phyloP scores from a whole-genome alignment of 495 filamentous ascomycete genomes.

The Immersiella caudata region DNA sequence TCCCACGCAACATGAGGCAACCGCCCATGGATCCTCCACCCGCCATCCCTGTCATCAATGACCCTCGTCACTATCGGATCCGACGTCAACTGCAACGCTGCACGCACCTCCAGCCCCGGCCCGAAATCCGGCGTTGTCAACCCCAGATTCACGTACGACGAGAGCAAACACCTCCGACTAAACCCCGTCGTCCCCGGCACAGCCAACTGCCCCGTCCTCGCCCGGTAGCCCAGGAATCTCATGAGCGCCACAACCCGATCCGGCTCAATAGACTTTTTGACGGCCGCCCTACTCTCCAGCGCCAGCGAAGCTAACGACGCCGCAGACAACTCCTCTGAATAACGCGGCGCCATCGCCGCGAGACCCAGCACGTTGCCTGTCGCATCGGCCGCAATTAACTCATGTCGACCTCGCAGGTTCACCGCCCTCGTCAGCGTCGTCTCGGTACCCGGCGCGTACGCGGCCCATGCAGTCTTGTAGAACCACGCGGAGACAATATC shows the following conservation, averaged over 20 bases:
- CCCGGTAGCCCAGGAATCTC: neutral
- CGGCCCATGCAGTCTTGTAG: slow-evolving; percentile 6
- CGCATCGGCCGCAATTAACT: neutral
- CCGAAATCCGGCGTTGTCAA: slow-evolving; percentile 3
- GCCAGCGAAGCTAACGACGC: neutral
- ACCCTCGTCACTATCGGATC: slow-evolving; percentile 8
- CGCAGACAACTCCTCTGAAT: neutral
- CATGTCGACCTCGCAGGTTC: neutral
- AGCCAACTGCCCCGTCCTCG: slow-evolving; percentile 5
- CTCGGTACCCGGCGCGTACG: neutral
- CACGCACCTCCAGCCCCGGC: neutral
- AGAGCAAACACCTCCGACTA: slow-evolving; percentile 1
- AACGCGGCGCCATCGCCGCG: neutral
- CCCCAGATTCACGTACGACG: slow-evolving; percentile 1
- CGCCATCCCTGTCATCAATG: slow-evolving; percentile 1
- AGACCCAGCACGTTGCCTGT: slow-evolving; percentile 2
- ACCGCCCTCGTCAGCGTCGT: neutral
- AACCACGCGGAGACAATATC: neutral
- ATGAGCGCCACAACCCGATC: neutral
- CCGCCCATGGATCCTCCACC: slow-evolving; percentile 6
- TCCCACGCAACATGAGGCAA: slow-evolving; percentile 1
- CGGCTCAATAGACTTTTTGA: neutral
- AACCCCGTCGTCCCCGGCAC: neutral
- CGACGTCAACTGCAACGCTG: slow-evolving; percentile 9
- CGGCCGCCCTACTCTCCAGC: neutral